Base-by-base conservation (phyloP, 2,329 filamentous ascomycete species). In the Penicillium fuscoglaucum region DNA sequence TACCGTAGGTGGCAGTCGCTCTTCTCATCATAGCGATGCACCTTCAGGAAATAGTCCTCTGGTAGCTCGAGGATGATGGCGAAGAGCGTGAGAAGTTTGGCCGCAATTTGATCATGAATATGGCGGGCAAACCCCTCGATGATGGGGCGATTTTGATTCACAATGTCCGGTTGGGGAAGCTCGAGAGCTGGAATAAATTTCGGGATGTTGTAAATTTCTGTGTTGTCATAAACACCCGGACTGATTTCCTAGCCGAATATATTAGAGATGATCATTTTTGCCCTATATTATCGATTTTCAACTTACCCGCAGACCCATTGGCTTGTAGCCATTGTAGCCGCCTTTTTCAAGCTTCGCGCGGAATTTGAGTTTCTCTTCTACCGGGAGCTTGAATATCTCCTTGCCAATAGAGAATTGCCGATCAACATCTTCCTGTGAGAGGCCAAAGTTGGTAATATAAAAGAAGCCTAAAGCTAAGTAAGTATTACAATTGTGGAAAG, bases 1-100 rank as follows among this genome's bases (percentile, higher is more conserved):
- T 86, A 87, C 1, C 85, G 78, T 31, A 86, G 76, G 58, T 87
- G 83, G 31, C 83, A 82, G 62, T 87, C 84, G n/a, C 80, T 78
- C 31, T 80, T 79, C 31, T 80, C 77, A 0, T 84, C 79, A 69
- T 86, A 88, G 6, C 74, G 77, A 69, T 88, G 86, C 1, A 82
- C 74, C 19, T 80, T 74, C 61, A 82, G 74, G 44, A 87, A 75
- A 55, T 81, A 77, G 17, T 87, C 84, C 41, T 84, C 80, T 0
- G 84, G 83, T 0, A 88, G 74, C 66, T 88, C 80, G 0, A 88
- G 77, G 1, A 55, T 49, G 0, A 86, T 78, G 5, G 85, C 84
- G 69, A 64, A 35, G 2, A 64, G 54, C 1, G 21, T 43, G 13
- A 66, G 52, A 6, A 66, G 56, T 13, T 60, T 62, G 43, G 35